phyloP scores from a whole-genome alignment of 768 basidiomycete species.

The Boletus rex-veris region DNA sequence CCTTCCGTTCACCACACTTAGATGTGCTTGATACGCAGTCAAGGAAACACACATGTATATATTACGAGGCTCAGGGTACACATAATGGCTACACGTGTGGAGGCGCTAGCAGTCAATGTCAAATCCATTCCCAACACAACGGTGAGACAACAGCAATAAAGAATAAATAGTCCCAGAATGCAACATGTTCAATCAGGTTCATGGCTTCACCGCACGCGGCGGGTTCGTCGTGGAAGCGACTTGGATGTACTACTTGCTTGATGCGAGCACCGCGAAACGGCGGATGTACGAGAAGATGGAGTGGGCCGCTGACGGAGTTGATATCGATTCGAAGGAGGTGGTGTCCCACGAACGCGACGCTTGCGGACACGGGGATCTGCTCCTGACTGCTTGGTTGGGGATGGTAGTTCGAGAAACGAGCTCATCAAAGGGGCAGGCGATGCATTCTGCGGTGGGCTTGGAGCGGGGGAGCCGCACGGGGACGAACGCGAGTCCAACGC shows the following conservation, averaged over 20 bases:
- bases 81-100: conserved; percentile 8
- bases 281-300: conserved; percentile 10
- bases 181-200: not conserved
- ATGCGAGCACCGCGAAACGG: conserved; percentile 19
- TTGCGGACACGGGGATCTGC: conserved; percentile 5
- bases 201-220: conserved; percentile 10
- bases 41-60: not conserved
- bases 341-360: conserved; percentile 8
- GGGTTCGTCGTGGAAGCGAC: conserved; percentile 14
- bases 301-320: conserved; percentile 30
- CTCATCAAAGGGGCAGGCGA: conserved; percentile 6
- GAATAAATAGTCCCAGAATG: conserved; percentile 28
- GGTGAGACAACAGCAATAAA: conserved; percentile 33
- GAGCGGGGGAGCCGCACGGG: not conserved
- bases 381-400: conserved; percentile 5
- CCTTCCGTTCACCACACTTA: too few species aligned
- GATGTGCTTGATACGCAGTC: not conserved
- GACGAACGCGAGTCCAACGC: conserved; percentile 28
- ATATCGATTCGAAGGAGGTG: conserved; percentile 23
- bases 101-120: conserved; percentile 1
- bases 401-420: conserved; percentile 8
- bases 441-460: conserved; percentile 4
- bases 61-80: conserved; percentile 8
- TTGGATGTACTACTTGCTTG: conserved; percentile 10
- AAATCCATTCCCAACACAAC: conserved; percentile 7